A percentile compares a stretch with the other conserved stretches of the same genome.
These are phyloP conservation scores for Alternaria ventricosa DNA, from an alignment of 2,329 filamentous ascomycete species.

Conservation along the genomic window DNA sequence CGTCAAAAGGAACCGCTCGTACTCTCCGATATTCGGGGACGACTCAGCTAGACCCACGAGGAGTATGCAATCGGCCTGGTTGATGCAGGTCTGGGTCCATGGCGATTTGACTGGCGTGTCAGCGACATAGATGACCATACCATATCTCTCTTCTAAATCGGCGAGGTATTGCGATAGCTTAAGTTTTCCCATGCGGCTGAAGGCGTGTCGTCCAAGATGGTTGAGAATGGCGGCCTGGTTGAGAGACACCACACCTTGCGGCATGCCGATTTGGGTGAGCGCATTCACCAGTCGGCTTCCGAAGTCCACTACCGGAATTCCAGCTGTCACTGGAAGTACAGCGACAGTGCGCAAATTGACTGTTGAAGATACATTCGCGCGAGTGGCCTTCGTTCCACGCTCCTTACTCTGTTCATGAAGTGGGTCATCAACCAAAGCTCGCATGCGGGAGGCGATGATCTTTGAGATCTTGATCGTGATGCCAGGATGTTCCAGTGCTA, in stretches of 20 bases:
- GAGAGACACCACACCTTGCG: conserved; percentile 87
- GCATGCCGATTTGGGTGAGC: conserved; percentile 84
- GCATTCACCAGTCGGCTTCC: conserved; percentile 87
- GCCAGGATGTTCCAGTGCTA: conserved; percentile 94
- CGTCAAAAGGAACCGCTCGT: conserved; percentile 92
- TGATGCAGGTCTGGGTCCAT: conserved; percentile 98
- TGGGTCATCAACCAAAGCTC: conserved; percentile 83
- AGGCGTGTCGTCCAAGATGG: conserved; percentile 93
- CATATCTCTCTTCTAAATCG: conserved; percentile 96
- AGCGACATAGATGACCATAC: conserved; percentile 91
- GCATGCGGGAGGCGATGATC: conserved; percentile 95
- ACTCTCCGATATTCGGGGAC: conserved; percentile 90
- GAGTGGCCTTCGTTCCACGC: conserved; percentile 60
- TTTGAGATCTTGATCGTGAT: conserved; percentile 99
- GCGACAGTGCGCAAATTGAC: conserved; percentile 93
- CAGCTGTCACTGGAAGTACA: conserved; percentile 86
- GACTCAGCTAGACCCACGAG: conserved; percentile 90
- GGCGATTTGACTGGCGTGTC: conserved; percentile 97
- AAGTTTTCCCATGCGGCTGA: conserved; percentile 95
- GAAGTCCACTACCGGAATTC: conserved; percentile 94
- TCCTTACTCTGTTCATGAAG: conserved; percentile 71
- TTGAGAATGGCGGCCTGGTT: conserved; percentile 95
- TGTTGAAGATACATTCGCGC: conserved; percentile 77
- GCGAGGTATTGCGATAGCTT: conserved; percentile 96
- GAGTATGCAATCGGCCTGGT: conserved; percentile 94